phyloP scores from a whole-genome alignment of 176 grass and related monocot genomes.

The Lolium multiflorum region DNA sequence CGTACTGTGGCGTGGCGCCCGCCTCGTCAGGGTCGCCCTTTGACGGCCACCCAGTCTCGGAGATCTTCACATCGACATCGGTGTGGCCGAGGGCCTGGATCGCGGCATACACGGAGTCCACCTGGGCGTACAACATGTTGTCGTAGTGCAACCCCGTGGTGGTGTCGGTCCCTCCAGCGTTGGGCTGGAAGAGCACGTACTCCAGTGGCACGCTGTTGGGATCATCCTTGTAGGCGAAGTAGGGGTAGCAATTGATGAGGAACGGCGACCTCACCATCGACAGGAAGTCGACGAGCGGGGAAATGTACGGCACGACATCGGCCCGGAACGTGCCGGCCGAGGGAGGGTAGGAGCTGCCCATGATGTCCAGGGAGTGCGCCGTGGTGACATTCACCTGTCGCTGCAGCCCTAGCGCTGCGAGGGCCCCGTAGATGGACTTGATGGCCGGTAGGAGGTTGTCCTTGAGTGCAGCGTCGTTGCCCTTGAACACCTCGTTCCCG shows the following conservation, averaged over 20 bases:
- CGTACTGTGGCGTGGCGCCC: too few relatives aligned
- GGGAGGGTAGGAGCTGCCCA: constrained; percentile 79
- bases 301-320: too few relatives aligned
- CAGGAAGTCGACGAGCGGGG: too few relatives aligned
- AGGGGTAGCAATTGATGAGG: too few relatives aligned
- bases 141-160: constrained; percentile 78
- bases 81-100: constrained; percentile 42
- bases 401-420: constrained; percentile 59
- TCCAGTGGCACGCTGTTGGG: too few relatives aligned
- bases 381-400: constrained; percentile 73
- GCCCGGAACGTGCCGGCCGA: constrained; percentile 64
- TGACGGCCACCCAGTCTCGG: too few relatives aligned
- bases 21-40: too few relatives aligned
- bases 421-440: constrained; percentile 62
- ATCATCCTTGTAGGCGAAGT: too few relatives aligned
- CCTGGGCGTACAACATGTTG: constrained; percentile 95
- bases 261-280: too few relatives aligned
- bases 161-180: constrained; percentile 55
- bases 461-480: constrained; percentile 74
- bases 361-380: constrained; percentile 80
- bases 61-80: too few relatives aligned
- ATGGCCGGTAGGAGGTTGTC: constrained; percentile 71
- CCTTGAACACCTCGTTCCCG: constrained; percentile 90
- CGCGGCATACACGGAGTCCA: constrained; percentile 79
- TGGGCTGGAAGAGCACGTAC: too few relatives aligned